Evolutionary conservation across 2,329 filamentous ascomycete genomes (phyloP), one percentile per base, ranked within the genome.

Genomic region (Aspergillus sp.): DNA sequence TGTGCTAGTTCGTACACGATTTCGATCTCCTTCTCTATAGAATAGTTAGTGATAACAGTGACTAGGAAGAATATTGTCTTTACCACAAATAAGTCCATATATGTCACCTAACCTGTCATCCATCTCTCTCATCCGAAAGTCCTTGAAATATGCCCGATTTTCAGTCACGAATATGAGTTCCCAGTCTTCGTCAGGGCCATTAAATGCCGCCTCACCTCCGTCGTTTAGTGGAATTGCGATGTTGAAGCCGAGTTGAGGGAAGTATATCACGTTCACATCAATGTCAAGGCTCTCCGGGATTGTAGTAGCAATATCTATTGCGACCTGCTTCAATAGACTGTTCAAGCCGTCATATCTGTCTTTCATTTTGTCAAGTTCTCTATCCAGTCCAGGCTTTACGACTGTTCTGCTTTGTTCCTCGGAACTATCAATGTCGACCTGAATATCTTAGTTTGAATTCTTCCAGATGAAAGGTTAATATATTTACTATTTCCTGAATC

Each of bases 221-320:
- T 74, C 68, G 52, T 89, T 79, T 4, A 83, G 65, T 2, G 77
- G 77, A 11, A 95, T 82, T 0, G 85, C 82, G 2, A 90, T 86
- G 32, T 96, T 77, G 60, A 96, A 98, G 0, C 93, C 93, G 32
- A 96, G 79, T 57, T 95, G 90, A 0, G 90, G 91, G 49, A 95
- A 86, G 62, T 93, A 95, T 12, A 93, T 85, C 49, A 94, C 94
- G 43, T 90, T 90, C 30, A 85, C 64, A 9, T 74, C 70, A 19
- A 74, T 68, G 2, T 78, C 64, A 5, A 68, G 45, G 12, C 76
- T 72, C 46, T 77, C 72, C 1, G 90, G 85, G 13, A 93, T 71
- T 1, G 75, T 73, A 10, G 67, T 64, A 1, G 78, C 78, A 44
- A 95, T 72, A n/a, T 80, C 76, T 12, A 74, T 71, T 5, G 83